These are phyloP conservation scores for Phaseolus coccineus DNA, from an alignment of 331 rosid species.

Conservation along the genomic window DNA sequence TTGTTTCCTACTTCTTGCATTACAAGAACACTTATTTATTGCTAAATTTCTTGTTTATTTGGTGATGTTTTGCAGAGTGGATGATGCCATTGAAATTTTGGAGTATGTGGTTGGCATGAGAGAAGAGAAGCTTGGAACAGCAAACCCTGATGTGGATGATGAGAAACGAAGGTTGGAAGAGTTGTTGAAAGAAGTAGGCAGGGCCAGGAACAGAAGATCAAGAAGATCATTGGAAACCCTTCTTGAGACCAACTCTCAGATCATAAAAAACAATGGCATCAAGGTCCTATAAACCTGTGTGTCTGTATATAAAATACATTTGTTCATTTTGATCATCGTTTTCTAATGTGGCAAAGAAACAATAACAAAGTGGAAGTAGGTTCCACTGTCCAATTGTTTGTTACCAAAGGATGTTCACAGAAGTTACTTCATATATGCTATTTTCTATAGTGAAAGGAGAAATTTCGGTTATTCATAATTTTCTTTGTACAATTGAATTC, in stretches of 20 bases:
- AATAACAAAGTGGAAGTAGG: constrained; percentile 52
- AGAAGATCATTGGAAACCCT: constrained; percentile 79
- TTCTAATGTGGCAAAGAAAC: constrained; percentile 35
- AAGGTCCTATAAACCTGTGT: constrained; percentile 50
- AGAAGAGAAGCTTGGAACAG: constrained; percentile 90
- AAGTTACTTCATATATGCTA: constrained; percentile 36
- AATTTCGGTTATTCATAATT: constrained; percentile 44
- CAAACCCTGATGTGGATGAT: constrained; percentile 81
- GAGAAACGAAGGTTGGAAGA: constrained; percentile 82
- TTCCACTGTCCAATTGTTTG: constrained; percentile 46
- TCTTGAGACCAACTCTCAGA: constrained; percentile 60
- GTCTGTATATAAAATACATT: constrained; percentile 46
- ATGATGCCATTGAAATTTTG: constrained; percentile 82
- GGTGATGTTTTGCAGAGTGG: constrained; percentile 57
- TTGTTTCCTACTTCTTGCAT: not conserved
- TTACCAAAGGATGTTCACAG: constrained; percentile 39
- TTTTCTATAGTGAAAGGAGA: constrained; percentile 31
- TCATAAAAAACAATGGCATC: constrained; percentile 49
- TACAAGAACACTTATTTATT: constrained; percentile 5
- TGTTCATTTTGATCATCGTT: constrained; percentile 45
- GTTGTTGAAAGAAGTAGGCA: constrained; percentile 81
- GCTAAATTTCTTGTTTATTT: constrained; percentile 27
- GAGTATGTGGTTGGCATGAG: constrained; percentile 84
- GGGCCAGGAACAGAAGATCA: constrained; percentile 64
- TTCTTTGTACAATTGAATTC: constrained; percentile 45